Percentiles rank a stretch among this genome's conserved stretches.
Evolutionary conservation across 2,329 filamentous ascomycete genomes (phyloP).

Genomic region (Xylaria sp.): DNA sequence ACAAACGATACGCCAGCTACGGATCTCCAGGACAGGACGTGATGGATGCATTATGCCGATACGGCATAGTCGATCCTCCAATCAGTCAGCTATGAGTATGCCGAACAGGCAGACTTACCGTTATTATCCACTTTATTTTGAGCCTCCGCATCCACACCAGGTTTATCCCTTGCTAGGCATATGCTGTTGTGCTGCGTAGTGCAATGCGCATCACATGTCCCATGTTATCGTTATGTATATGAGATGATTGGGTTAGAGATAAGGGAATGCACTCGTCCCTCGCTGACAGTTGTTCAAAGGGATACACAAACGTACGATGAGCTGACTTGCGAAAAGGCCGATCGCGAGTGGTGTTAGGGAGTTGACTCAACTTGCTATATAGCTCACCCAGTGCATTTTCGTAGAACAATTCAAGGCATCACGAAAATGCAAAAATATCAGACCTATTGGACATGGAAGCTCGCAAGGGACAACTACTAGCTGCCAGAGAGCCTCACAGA

Average conservation of each 20-base stretch:
- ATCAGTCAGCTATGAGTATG: background rate
- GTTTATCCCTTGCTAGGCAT: background rate
- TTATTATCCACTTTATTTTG: background rate
- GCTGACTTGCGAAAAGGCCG: background rate
- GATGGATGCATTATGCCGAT: background rate
- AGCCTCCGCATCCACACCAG: background rate
- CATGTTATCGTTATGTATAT: background rate
- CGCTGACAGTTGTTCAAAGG: background rate
- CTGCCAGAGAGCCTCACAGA: too few species aligned
- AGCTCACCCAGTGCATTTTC: background rate
- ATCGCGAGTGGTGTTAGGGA: background rate
- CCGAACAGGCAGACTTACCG: background rate
- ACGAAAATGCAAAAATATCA: too few species aligned
- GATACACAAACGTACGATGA: background rate
- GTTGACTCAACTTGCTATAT: background rate
- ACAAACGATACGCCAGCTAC: constrained; percentile 11
- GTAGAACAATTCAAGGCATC: too few species aligned
- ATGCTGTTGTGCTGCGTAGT: background rate
- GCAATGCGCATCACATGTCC: background rate
- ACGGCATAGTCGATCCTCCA: background rate
- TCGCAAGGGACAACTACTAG: too few species aligned
- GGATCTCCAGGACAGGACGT: constrained; percentile 6
- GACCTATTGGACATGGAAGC: too few species aligned
- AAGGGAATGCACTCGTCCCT: background rate
- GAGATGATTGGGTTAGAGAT: background rate